phyloP scores from a whole-genome alignment of 148 eudicot species.

The Agrostemma githago region DNA sequence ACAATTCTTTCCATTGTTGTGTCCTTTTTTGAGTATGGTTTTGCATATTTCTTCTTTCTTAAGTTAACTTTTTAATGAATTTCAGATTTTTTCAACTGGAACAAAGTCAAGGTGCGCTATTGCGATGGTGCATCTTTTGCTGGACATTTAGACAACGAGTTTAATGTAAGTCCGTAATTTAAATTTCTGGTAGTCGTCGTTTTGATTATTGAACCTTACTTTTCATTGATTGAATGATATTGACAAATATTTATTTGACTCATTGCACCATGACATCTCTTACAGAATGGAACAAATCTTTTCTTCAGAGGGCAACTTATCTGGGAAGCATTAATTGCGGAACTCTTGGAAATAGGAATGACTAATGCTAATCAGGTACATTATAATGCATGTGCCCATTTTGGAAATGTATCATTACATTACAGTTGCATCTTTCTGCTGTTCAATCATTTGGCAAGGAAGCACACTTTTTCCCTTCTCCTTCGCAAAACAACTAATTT shows the following conservation, averaged over 20 bases:
- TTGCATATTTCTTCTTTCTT: neutral
- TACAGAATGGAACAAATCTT: conserved; percentile 68
- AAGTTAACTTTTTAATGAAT: conserved; percentile 12
- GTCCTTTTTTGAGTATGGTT: neutral
- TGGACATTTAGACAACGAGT: conserved; percentile 64
- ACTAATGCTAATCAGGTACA: conserved; percentile 61
- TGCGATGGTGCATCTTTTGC: conserved; percentile 96
- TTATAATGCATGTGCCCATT: neutral
- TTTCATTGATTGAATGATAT: conserved; percentile 3
- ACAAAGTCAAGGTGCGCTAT: conserved; percentile 81
- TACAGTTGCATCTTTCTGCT: conserved; percentile 3
- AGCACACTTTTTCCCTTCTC: neutral
- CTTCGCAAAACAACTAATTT: neutral
- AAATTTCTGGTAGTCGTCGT: neutral
- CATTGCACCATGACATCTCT: conserved; percentile 19
- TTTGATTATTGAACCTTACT: conserved; percentile 1
- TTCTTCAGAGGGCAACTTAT: conserved; percentile 91
- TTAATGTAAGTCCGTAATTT: conserved; percentile 39
- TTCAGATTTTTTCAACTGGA: conserved; percentile 94
- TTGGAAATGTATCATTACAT: neutral
- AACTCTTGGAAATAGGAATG: conserved; percentile 70
- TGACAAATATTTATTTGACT: conserved; percentile 5
- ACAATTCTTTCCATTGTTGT: neutral
- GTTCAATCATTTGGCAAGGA: neutral
- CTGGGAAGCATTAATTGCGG: conserved; percentile 78